Conservation (phyloP, 169 alveolate species). For the Plasmodium sp. region DNA sequence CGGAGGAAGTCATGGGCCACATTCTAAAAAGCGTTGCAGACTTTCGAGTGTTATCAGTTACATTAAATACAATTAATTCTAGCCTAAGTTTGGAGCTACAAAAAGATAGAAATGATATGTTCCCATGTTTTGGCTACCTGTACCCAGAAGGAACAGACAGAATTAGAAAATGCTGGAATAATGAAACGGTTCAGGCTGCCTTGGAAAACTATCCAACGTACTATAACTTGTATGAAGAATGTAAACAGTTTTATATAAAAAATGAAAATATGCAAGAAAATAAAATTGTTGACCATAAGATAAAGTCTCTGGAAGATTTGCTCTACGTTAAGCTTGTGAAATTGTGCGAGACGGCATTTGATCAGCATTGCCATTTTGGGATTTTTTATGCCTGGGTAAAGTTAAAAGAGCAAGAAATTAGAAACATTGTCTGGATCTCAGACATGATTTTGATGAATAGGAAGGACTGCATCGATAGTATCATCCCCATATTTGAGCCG, state of each 20-base stretch:
- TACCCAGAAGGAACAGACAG: conserved; percentile 94
- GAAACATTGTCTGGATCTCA: conserved; percentile 97
- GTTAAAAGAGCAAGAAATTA: conserved; percentile 97
- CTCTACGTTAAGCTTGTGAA: conserved; percentile 95
- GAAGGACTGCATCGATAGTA: conserved; percentile 89
- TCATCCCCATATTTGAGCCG: conserved; percentile 89
- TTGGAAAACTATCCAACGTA: conserved; percentile 90
- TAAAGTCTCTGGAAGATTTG: conserved; percentile 93
- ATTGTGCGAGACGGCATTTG: conserved; percentile 96
- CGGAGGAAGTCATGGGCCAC: conserved; percentile 94
- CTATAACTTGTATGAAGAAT: conserved; percentile 89
- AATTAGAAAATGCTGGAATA: conserved; percentile 92
- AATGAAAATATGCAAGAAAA: conserved; percentile 49
- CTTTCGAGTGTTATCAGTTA: conserved; percentile 87
- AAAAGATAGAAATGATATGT: conserved; percentile 90
- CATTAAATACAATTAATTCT: conserved; percentile 84
- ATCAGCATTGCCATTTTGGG: conserved; percentile 96
- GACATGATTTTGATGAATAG: conserved; percentile 93
- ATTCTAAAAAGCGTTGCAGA: conserved; percentile 91
- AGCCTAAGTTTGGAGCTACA: conserved; percentile 74
- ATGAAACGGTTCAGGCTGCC: conserved; percentile 92
- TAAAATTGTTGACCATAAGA: conserved; percentile 69
- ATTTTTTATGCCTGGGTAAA: conserved; percentile 98
- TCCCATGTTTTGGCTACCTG: conserved; percentile 91
- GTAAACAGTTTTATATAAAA: conserved; percentile 84